These are phyloP conservation scores for Magnolia officinalis DNA, from an alignment of 164 flowering plant genomes.

Conservation along the genomic window DNA sequence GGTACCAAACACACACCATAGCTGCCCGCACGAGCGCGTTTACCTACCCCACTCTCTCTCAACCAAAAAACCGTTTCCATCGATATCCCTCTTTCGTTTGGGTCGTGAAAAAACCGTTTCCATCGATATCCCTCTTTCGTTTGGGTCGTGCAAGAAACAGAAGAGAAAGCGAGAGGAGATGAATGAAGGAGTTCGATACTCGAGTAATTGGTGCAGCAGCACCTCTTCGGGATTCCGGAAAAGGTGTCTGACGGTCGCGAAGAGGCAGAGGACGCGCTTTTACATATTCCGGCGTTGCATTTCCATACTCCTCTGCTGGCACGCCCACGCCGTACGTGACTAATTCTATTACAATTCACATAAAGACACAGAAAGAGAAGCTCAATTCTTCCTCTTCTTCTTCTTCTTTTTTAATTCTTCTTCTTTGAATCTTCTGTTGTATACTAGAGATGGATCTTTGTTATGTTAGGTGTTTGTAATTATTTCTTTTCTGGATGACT, in stretches of 20 bases:
- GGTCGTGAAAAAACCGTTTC: not conserved
- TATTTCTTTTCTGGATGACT: not conserved
- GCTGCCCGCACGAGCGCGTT: too few species aligned
- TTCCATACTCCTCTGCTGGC: slow-evolving; percentile 78
- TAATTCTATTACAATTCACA: not conserved
- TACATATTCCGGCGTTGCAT: slow-evolving; percentile 71
- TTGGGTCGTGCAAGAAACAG: not conserved
- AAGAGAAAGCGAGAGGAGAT: not conserved
- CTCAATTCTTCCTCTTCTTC: not conserved
- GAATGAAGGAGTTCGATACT: not conserved
- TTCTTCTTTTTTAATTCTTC: not conserved
- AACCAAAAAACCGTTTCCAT: too few species aligned
- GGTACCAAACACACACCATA: too few species aligned
- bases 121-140: not conserved
- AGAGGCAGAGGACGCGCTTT: slow-evolving; percentile 65
- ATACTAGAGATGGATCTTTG: not conserved
- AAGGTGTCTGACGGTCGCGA: slow-evolving; percentile 42
- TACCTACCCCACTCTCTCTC: too few species aligned
- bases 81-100: not conserved
- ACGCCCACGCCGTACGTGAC: slow-evolving; percentile 38
- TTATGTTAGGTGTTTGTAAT: not conserved
- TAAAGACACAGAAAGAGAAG: not conserved
- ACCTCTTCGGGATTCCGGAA: slow-evolving; percentile 19
- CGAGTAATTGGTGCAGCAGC: not conserved
- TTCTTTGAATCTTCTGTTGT: not conserved